These are phyloP conservation scores for Trypanosoma platydactyli DNA, from an alignment of 208 protist species.

Conservation along the genomic window DNA sequence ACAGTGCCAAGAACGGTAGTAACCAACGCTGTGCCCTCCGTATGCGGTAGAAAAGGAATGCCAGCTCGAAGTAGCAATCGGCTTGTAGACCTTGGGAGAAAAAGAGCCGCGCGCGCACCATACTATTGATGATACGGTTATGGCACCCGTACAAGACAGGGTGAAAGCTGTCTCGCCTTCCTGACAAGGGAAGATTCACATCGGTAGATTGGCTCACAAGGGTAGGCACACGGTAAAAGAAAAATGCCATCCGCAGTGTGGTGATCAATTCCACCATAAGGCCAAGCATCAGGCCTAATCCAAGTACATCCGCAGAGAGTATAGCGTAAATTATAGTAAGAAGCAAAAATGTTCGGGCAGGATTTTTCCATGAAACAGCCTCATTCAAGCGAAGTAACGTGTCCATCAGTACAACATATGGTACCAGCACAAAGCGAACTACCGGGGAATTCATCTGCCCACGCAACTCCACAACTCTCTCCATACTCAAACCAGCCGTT, in stretches of 20 bases:
- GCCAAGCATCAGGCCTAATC: conserved; percentile 46
- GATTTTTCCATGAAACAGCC: conserved; percentile 61
- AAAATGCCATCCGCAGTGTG: conserved; percentile 43
- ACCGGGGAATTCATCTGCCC: conserved; percentile 38
- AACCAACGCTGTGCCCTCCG: conserved; percentile 36
- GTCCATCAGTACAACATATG: conserved; percentile 74
- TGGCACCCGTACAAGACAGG: conserved; percentile 71
- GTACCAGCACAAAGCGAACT: conserved; percentile 72
- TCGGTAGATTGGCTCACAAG: conserved; percentile 18
- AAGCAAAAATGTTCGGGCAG: conserved; percentile 57
- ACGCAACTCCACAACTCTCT: conserved; percentile 13
- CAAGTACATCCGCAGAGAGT: conserved; percentile 50
- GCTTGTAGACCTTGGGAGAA: conserved; percentile 74
- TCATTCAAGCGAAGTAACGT: conserved; percentile 52
- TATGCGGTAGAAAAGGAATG: conserved; percentile 52
- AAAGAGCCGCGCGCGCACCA: conserved; percentile 73
- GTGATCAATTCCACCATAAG: conserved; percentile 37
- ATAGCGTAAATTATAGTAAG: conserved; percentile 48
- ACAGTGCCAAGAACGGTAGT: conserved; percentile 20
- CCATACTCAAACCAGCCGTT: conserved; percentile 9
- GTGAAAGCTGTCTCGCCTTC: conserved; percentile 23
- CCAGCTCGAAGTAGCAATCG: conserved; percentile 82
- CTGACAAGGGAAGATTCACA: neutral
- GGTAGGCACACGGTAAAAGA: conserved; percentile 57
- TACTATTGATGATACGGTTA: conserved; percentile 69